These are phyloP conservation scores for Pholiota adiposa DNA, from an alignment of 1,284 basidiomycete species.

Conservation along the genomic window DNA sequence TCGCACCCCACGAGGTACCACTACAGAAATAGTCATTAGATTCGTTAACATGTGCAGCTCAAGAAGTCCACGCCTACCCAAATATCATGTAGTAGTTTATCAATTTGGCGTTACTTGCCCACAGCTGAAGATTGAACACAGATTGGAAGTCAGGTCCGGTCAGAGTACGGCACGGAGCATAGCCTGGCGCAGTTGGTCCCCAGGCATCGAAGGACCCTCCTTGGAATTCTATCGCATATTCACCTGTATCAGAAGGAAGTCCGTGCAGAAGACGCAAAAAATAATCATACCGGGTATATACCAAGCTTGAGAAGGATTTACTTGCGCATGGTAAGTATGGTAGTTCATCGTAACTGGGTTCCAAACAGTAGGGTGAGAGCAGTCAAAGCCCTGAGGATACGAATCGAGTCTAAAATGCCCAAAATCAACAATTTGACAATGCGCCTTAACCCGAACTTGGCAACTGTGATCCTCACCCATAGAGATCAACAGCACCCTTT, in stretches of 20 bases:
- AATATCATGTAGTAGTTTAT: conserved; percentile 83
- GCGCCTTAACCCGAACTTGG: background rate
- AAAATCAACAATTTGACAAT: background rate
- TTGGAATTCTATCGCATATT: conserved; percentile 60
- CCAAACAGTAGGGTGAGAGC: conserved; percentile 68
- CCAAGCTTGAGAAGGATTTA: conserved; percentile 63
- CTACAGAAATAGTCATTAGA: conserved; percentile 36
- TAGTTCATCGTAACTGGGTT: conserved; percentile 58
- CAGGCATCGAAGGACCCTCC: conserved; percentile 78
- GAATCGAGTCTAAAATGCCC: conserved; percentile 50
- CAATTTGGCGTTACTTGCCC: conserved; percentile 78
- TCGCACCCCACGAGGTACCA: conserved; percentile 79
- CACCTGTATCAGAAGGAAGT: background rate
- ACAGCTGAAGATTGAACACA: conserved; percentile 75
- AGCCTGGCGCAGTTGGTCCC: conserved; percentile 67
- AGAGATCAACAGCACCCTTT: conserved; percentile 52
- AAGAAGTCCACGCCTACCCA: conserved; percentile 47
- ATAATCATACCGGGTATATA: conserved; percentile 68
- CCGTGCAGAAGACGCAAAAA: too few species aligned
- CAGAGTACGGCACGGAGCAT: conserved; percentile 49
- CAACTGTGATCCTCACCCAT: conserved; percentile 38
- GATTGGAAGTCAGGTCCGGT: conserved; percentile 75
- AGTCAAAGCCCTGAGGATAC: conserved; percentile 77
- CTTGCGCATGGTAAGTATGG: conserved; percentile 57
- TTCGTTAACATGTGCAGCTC: background rate